Evolutionary conservation across 257 asterid species (phyloP).

Genomic region (Solanum tarijense): DNA sequence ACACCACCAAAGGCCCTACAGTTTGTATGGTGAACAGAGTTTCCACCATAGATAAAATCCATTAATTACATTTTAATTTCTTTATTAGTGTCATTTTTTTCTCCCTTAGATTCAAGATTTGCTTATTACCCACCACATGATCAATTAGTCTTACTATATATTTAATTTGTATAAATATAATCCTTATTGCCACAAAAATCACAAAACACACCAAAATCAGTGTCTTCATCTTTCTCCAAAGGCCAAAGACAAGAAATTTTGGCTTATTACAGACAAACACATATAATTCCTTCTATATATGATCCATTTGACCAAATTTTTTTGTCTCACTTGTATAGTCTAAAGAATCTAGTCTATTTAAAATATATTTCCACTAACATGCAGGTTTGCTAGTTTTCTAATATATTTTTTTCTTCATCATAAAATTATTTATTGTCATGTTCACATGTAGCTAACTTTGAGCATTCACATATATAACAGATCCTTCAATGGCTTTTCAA

Average conservation of each 20-base stretch:
- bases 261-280: conserved; percentile 34
- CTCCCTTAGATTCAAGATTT: background rate
- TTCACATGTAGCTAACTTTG: conserved; percentile 19
- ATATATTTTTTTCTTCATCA: background rate
- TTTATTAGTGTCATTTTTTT: background rate
- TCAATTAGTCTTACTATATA: conserved; percentile 11
- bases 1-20: conserved; percentile 7
- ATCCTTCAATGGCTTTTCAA: conserved; percentile 45
- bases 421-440: conserved; percentile 14
- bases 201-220: conserved; percentile 8
- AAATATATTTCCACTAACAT: conserved; percentile 38
- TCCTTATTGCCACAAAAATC: conserved; percentile 9
- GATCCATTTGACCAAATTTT: conserved; percentile 41
- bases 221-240: conserved; percentile 18
- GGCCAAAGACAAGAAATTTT: conserved; percentile 13
- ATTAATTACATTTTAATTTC: background rate
- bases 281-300: conserved; percentile 27
- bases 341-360: background rate
- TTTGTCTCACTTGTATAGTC: conserved; percentile 13
- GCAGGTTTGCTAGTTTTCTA: conserved; percentile 47
- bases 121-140: conserved; percentile 18
- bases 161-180: background rate
- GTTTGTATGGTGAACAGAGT: conserved; percentile 12
- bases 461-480: conserved; percentile 20
- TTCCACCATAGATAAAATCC: conserved; percentile 18